Evolutionary conservation across 768 basidiomycete genomes (phyloP), one percentile per base, ranked within the genome.

Genomic region (Phylloporus scabripes): DNA sequence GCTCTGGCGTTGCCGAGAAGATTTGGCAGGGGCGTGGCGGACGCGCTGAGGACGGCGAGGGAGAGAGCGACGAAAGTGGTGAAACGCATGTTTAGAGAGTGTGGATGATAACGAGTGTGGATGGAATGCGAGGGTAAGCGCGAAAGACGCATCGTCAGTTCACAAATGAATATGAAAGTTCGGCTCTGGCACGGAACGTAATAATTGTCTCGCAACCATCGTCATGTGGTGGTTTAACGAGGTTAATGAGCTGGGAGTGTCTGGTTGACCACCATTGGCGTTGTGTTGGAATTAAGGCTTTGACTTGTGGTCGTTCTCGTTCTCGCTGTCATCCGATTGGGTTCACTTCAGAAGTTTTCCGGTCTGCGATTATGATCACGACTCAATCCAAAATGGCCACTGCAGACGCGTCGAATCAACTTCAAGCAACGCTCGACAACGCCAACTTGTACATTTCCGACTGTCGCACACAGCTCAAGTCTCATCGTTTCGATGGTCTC

Each of bases 401-500:
- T 10, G 47, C 58, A 18, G 56, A 64, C 23, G 44, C 48, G 28
- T 51, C 64, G 17, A 50, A 58, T 42, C 57, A 58, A 9, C 60
- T 68, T 23, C 65, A 68, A 45, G 60, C 52, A 5, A 32, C 31
- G 7, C 60, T 66, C 34, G 66, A 68, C 42, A 55, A 46, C 20
- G 53, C 60, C 29, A 57, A 46, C 28, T 18, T 66, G n/a, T 42
- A 54, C 49, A 60, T 66, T 29, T 54, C 60, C 26, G 48, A 50
- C 37, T 46, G 62, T 26, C 64, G 57, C 5, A 17, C 52, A 5
- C 56, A 55, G 12, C 39, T 66, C 1, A 66, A 57, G 26, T 51
- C 64, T 0, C 45, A 66, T 29, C 62, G 55, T 15, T 65, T 66
- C 34, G 66, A 68, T 5, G 54, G 57, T 31, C 42, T 68, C 31